Percentiles rank a stretch among this genome's conserved stretches.
Evolutionary conservation across 2,329 filamentous ascomycete genomes (phyloP).

Genomic region (Cercospora berteroae): DNA sequence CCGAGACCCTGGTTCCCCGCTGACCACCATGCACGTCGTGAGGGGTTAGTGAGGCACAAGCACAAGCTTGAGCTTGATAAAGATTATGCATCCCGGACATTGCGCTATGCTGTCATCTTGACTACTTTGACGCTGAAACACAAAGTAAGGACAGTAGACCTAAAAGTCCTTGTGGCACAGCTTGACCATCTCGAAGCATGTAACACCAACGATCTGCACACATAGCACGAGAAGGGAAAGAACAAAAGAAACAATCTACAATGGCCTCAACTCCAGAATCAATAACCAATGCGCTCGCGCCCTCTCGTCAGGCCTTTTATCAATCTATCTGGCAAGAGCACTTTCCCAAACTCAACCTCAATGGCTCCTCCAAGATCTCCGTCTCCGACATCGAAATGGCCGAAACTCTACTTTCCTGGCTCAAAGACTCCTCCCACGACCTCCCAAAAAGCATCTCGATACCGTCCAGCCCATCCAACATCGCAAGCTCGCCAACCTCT

Average conservation of each 20-base stretch:
- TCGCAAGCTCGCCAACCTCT: background rate
- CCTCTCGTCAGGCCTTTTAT: conserved; percentile 13
- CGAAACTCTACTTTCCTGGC: conserved; percentile 12
- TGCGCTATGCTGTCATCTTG: background rate
- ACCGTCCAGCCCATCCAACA: background rate
- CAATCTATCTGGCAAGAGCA: conserved; percentile 10
- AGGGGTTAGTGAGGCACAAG: conserved; percentile 5
- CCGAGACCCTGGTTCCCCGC: background rate
- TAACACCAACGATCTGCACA: background rate
- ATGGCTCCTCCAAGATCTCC: conserved; percentile 7
- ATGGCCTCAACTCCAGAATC: conserved; percentile 10
- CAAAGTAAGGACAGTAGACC: background rate
- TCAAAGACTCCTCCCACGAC: conserved; percentile 8
- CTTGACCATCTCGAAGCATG: background rate
- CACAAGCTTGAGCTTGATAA: background rate
- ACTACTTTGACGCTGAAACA: background rate
- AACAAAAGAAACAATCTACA: background rate
- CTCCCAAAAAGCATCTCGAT: conserved; percentile 5
- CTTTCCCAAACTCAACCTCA: conserved; percentile 12
- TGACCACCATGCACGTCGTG: conserved; percentile 8
- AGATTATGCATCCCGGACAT: background rate
- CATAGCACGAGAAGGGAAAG: background rate
- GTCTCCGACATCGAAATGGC: conserved; percentile 13
- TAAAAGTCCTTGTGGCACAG: background rate
- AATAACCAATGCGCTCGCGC: conserved; percentile 7